Base-by-base conservation (phyloP, 441 rosid genomes). In the Bocquillonia castaneifolia region DNA sequence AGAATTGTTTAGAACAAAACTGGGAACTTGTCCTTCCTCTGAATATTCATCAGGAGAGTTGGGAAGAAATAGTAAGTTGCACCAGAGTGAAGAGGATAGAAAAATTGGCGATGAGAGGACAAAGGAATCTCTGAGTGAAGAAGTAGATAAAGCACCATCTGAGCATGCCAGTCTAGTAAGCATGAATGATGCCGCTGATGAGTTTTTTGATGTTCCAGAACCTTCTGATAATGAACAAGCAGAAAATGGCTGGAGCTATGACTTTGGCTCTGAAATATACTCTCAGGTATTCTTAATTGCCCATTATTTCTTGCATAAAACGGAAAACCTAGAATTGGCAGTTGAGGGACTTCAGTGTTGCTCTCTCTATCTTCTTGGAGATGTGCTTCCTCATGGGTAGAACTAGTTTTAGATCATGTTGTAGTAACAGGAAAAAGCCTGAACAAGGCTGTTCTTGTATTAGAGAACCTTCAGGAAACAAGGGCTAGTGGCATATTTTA, bases 151-250 rank as follows among this genome's bases (percentile, higher is more conserved):
- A 68, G 71, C 80, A 42, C 83, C 86, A 68, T 89, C 95, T 56
- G 96, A 89, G 71, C 90, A 81, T 74, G 89, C 96, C 52, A 89
- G 95, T 80, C 91, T 93, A 63, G 87, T 81, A 5, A 87, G 88
- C 79, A 79, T 93, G 71, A 86, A 84, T 67, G 96, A 92, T 80
- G 88, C 88, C 47, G 82, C 84, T 44, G 97, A 93, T 79, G 97
- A 91, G 77, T 93, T 91, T 74, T 93, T 89, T 77, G 99, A 93
- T 69, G 92, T 91, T 72, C 96, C 86, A 22, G 97, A 91, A 76
- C 88, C 97, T 20, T 82, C 87, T 25, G 89, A 89, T 64, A 64
- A 76, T 77, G 96, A 85, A 69, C 80, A 76, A 61, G 72, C 78
- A 52, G 96, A 87, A 58, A 84, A 76, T 64, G 78, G 77, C 39